A percentile compares a stretch with the other conserved stretches of the same genome.
Evolutionary conservation across 306 rosid genomes (phyloP).

Genomic region (Vigna mungo): DNA sequence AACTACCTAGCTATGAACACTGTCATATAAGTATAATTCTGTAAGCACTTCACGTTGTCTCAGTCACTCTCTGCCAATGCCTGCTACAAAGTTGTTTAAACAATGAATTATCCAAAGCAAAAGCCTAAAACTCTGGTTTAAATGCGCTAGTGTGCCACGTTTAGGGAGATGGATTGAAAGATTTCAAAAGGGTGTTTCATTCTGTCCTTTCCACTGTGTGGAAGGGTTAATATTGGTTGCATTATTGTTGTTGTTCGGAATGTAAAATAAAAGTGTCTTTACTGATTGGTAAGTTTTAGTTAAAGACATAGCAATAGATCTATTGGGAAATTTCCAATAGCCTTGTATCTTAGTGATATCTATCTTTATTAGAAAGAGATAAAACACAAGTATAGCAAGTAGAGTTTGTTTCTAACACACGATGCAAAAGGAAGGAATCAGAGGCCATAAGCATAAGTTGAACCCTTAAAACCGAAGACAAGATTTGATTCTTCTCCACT

Average conservation of each 20-base stretch:
- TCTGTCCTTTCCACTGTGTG: slow-evolving; percentile 23
- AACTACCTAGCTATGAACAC: slow-evolving; percentile 24
- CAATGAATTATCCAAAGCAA: not conserved
- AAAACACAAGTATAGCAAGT: too few species aligned
- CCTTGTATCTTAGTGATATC: not conserved
- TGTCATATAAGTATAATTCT: not conserved
- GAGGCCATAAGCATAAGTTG: slow-evolving; percentile 17
- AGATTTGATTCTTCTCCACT: slow-evolving; percentile 24
- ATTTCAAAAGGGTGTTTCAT: slow-evolving; percentile 8
- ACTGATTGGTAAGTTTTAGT: not conserved
- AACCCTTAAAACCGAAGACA: slow-evolving; percentile 32
- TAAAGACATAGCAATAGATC: not conserved
- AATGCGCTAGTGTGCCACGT: not conserved
- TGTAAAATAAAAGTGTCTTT: not conserved
- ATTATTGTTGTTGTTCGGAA: not conserved
- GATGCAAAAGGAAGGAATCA: slow-evolving; percentile 30
- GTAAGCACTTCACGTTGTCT: slow-evolving; percentile 4
- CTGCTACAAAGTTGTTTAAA: not conserved
- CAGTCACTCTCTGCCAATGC: not conserved
- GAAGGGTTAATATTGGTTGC: not conserved
- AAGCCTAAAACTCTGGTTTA: not conserved
- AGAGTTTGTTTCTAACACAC: too few species aligned
- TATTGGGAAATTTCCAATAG: not conserved
- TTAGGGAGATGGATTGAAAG: not conserved
- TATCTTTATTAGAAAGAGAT: not conserved